Base-by-base conservation (phyloP, 352 stramenopile genomes). In the Globisporangium recalcitrans region DNA sequence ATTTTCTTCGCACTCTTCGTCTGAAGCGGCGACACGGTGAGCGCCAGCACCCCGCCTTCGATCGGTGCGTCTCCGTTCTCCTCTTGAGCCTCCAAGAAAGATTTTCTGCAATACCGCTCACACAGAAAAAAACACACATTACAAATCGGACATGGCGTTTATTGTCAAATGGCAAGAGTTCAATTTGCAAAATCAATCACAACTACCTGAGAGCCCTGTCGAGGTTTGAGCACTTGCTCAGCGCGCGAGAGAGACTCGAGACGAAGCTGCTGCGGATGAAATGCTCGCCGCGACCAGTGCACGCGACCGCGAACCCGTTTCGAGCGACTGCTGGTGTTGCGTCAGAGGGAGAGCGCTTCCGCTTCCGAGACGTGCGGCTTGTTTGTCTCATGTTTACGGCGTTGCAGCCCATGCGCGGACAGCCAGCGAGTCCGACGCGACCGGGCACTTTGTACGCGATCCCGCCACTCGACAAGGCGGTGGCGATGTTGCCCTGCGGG, bases 401-500 rank as follows among this genome's bases (percentile, higher is more conserved):
- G 34, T 79, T 66, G 24, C 76, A 87, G 5, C 82, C 82, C 54
- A 87, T 74, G 47, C 80, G 75, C 40, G 82, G 82, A 72, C 82
- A 88, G 0, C 76, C 82, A 2, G 82, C 82, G 6, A 88, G 74
- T 0, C 82, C 82, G 14, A 90, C 73, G 7, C 82, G 82, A 31
- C 82, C 82, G 3, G 78, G 77, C 22, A 80, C 65, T 53, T 90
- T 89, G 70, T 80, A 85, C 58, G 81, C 70, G 53, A 90, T 74
- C 1, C 82, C 82, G 9, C 80, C 82, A 54, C 82, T 91, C 4
- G 82, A 91, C 31, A 87, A 62, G 13, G 78, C 80, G 8, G 78
- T 75, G 5, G 80, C 80, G 8, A 87, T 68, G 58, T 82, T 81
- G 14, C 82, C 80, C 6, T 61, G 62, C 0, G 62, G 62, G 32